Evolutionary conservation across 179 eudicot genomes (phyloP), one percentile per base, ranked within the genome.

Genomic region (Patellifolia procumbens): DNA sequence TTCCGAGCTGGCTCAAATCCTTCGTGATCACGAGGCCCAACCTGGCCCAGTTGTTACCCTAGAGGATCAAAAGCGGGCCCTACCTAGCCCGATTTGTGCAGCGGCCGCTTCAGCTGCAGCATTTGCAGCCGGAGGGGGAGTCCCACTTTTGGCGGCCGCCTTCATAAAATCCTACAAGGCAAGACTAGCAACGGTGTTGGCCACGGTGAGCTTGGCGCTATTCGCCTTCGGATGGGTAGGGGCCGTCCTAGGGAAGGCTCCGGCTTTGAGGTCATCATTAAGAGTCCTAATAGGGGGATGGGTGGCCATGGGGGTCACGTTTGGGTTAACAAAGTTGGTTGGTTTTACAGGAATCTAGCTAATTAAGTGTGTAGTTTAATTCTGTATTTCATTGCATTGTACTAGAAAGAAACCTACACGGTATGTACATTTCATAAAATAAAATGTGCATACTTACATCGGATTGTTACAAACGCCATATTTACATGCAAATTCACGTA

Each of bases 231-330:
- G 94, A n/a, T 89, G 87, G 64, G 2, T 74, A 22, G 94, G 90
- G 35, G 91, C 97, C 48, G 61, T 64, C 63, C 70, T 90, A 7
- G 91, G 94, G 4, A 80, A 88, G 80, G 80, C 80, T 0, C 85
- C 87, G 11, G 66, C 82, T 0, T 55, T 89, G 39, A 84, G 74
- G 53, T 83, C 94, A 10, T 86, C 87, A 8, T 11, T 78, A 53
- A 85, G 93, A 76, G 86, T 91, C 26, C 65, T 90, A 55, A 7
- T 87, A 16, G 97, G 97, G 35, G 97, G 92, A 43, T 91, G 91
- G 91, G 52, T 87, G 34, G 79, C 90, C 24, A 90, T 91, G 94
- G 94, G 80, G 43, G 24, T 90, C 68, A 86, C 92, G 28, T 90
- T 87, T 63, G 94, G 88, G 59, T 80, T 90, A 59, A 89, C 90